Conservation (phyloP, 208 protist genomes). For the Acanthamoeba healyi region DNA sequence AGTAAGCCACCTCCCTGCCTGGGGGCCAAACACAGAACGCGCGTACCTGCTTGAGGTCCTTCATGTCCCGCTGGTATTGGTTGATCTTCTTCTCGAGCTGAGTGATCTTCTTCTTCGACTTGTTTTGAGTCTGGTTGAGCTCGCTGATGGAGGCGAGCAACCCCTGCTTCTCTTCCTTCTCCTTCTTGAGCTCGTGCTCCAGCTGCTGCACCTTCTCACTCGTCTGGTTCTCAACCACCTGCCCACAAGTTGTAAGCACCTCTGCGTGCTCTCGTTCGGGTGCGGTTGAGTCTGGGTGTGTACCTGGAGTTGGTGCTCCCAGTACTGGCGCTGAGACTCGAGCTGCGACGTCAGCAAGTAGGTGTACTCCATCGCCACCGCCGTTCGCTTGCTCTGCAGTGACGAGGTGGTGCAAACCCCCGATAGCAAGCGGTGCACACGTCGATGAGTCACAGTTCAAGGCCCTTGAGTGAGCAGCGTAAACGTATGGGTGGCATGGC, state of each 20-base stretch:
- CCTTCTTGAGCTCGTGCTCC: slow-evolving; percentile 80
- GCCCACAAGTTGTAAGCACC: slow-evolving; percentile 63
- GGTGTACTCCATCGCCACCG: slow-evolving; percentile 90
- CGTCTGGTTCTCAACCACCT: slow-evolving; percentile 77
- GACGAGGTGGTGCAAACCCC: slow-evolving; percentile 3
- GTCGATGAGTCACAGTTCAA: too few species aligned
- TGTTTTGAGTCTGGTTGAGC: slow-evolving; percentile 67
- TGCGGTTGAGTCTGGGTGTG: background rate
- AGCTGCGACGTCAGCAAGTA: slow-evolving; percentile 90
- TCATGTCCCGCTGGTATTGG: slow-evolving; percentile 26
- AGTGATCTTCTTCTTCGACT: slow-evolving; percentile 65
- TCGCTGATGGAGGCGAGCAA: slow-evolving; percentile 70
- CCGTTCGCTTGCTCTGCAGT: slow-evolving; percentile 82
- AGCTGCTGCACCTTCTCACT: slow-evolving; percentile 17
- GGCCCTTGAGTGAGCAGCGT: too few species aligned
- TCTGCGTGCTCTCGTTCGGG: background rate
- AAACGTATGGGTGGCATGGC: background rate
- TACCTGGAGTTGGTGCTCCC: slow-evolving; percentile 75
- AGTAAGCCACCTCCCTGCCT: background rate
- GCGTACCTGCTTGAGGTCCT: slow-evolving; percentile 28
- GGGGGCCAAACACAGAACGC: background rate
- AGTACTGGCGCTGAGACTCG: slow-evolving; percentile 86
- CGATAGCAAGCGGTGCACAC: background rate
- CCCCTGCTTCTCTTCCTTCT: slow-evolving; percentile 35
- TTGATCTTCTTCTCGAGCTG: slow-evolving; percentile 72